Evolutionary conservation across 2,329 filamentous ascomycete species (phyloP).

Genomic region (Paecilomyces variotii): DNA sequence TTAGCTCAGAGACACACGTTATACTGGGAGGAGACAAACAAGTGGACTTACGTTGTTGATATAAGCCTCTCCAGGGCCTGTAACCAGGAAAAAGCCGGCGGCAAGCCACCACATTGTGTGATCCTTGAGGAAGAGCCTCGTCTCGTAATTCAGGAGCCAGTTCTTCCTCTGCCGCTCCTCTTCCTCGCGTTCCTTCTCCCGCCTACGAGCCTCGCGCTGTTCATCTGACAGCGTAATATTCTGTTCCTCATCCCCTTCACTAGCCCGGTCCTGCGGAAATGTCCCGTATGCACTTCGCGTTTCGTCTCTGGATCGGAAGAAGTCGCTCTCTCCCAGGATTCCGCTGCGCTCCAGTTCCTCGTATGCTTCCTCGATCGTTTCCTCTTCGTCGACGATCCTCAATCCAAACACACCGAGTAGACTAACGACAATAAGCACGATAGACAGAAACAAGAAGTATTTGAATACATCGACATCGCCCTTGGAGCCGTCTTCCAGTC

Average conservation of each 20-base stretch:
- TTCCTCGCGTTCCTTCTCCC: constrained; percentile 39
- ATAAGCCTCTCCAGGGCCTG: constrained; percentile 93
- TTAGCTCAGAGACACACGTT: not conserved
- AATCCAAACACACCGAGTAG: constrained; percentile 66
- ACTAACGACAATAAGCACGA: constrained; percentile 63
- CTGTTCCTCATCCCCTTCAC: constrained; percentile 28
- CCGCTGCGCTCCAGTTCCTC: constrained; percentile 88
- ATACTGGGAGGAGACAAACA: not conserved
- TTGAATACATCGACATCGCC: constrained; percentile 66
- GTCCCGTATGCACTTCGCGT: constrained; percentile 39
- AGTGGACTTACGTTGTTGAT: constrained; percentile 65
- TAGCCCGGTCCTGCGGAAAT: constrained; percentile 32
- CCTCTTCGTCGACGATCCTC: constrained; percentile 72
- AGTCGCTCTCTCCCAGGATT: constrained; percentile 60
- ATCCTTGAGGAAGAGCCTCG: constrained; percentile 73
- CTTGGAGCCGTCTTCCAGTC: constrained; percentile 50
- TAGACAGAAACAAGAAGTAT: constrained; percentile 79
- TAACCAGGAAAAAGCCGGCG: constrained; percentile 82
- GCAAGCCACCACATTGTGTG: constrained; percentile 95
- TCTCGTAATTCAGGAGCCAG: constrained; percentile 87
- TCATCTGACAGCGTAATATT: constrained; percentile 29
- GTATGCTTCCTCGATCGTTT: constrained; percentile 71
- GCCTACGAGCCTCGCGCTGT: constrained; percentile 30
- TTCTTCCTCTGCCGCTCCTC: constrained; percentile 68
- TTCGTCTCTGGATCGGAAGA: constrained; percentile 52